Base-by-base conservation (phyloP, 306 rosid genomes). In the Neltuma alba region DNA sequence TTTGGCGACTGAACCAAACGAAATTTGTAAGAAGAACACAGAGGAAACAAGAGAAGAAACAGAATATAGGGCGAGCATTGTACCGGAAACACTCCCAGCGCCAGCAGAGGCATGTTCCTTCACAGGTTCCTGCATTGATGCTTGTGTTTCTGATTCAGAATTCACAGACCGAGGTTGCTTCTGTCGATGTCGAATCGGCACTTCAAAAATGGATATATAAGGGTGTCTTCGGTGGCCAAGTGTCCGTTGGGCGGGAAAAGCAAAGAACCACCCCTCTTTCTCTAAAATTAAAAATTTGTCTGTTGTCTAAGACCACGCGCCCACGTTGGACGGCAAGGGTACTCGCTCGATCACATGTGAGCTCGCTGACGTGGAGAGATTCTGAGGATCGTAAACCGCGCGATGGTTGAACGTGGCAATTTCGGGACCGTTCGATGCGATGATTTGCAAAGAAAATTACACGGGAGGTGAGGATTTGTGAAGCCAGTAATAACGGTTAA, bases 211-310 rank as follows among this genome's bases (percentile, higher is more conserved):
- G 16, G 9, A 23, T 68, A 68, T 68, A 40, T 23, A 42, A 72
- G 52, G 73, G 21, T 74, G 75, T 62, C 77, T 8, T 6, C 40
- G 4, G n/a, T 6, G 13, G 21, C 67, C 72, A 21, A 14, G 3
- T 76, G 57, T 64, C 28, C 54, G 79, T 34, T 77, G 81, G 74
- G 91, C 91, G 93, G 93, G 89, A 89, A 78, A 76, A 45, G 12
- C 76, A 25, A 68, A 7, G 12, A 65, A 16, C 33, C 33, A 45
- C 63, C 15, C n/a, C 69, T 21, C 54, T 63, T 3, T 64, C 28
- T 65, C 25, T 2, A 25, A 76, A 76, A 44, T 80, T 86, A 68
- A 55, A 77, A 86, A 42, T 80, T 63, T 58, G 0, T 2, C 3
- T 2, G 14, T 58, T 41, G 12, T 23, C 13, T 7, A 10, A 23